Base-by-base conservation (phyloP, 1,284 basidiomycete genomes). In the Rhodotorula sp. region DNA sequence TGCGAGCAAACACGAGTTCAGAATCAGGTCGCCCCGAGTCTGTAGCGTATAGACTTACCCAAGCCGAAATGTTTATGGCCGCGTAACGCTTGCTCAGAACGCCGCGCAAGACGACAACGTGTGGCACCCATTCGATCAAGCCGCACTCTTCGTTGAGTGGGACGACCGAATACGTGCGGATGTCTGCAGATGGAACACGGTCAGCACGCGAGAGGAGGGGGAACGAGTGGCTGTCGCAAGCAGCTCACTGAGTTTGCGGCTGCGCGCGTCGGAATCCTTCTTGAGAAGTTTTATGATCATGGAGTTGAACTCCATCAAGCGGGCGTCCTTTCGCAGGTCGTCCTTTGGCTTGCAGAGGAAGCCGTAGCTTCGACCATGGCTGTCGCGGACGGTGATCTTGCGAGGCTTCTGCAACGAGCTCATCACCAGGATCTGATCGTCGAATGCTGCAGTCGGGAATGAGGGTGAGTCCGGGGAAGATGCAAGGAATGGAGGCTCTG, bases 321-420 rank as follows among this genome's bases (percentile, higher is more conserved):
- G 87, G 0, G 95, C 95, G 79, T 99, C 96, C 82, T 99, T 99
- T 58, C 96, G 87, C 58, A 99, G 84, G 81, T 99, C 96, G 79
- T 99, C 96, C 80, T 95, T 95, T 3, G 96, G 95, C 81, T 99
- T 99, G 75, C 93, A 94, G 22, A 99, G 84, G 84, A 99, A 99
- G 78, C 88, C 89, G 81, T 98, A 98, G 3, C 84, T 83, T 69
- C 88, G 86, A 5, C 93, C 94, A 78, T 99, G 87, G 68, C 87
- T 89, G 0, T 92, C 95, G 37, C 83, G 82, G 65, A 99, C 90
- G 1, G 89, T 89, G 69, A 99, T 87, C 81, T 97, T 98, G 76
- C 93, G 89, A 4, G 96, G 96, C 78, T 88, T 91, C 59, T 94
- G 93, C 29, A 99, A 82, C 17, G 96, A 97, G 42, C 85, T 86